A percentile compares a stretch with the other conserved stretches of the same genome.
Evolutionary conservation across 2,329 filamentous ascomycete genomes (phyloP).

Genomic region (Talaromyces amestolkiae): DNA sequence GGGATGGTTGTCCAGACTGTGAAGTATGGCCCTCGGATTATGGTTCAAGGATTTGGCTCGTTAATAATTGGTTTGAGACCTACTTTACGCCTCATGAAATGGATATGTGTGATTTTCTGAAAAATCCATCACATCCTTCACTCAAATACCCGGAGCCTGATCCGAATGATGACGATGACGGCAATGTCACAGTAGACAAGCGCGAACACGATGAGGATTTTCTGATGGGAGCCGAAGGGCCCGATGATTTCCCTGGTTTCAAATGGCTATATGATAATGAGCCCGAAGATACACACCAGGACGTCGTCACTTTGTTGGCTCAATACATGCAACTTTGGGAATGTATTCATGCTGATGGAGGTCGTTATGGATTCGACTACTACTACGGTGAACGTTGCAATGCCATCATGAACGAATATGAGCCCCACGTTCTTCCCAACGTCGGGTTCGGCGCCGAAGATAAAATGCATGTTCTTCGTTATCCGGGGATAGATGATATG

Average conservation of each 20-base stretch:
- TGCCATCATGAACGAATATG: constrained; percentile 10
- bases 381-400: background rate
- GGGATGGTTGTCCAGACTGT: constrained; percentile 13
- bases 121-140: background rate
- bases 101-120: background rate
- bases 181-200: background rate
- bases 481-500: background rate
- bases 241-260: background rate
- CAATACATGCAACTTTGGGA: background rate
- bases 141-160: background rate
- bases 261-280: background rate
- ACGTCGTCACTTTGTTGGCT: background rate
- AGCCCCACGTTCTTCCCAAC: constrained; percentile 5
- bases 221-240: background rate
- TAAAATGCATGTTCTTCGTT: background rate
- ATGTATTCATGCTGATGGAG: background rate
- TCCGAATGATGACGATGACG: background rate
- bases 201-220: background rate
- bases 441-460: background rate
- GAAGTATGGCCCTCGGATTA: background rate
- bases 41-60: background rate
- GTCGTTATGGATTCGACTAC: background rate
- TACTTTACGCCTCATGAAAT: background rate
- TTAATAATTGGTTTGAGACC: constrained; percentile 5
- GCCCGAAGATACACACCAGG: background rate